Percentiles rank a stretch among this genome's conserved stretches.
phyloP scores from a whole-genome alignment of 768 basidiomycete species.

The Lanmaoa rubissima region DNA sequence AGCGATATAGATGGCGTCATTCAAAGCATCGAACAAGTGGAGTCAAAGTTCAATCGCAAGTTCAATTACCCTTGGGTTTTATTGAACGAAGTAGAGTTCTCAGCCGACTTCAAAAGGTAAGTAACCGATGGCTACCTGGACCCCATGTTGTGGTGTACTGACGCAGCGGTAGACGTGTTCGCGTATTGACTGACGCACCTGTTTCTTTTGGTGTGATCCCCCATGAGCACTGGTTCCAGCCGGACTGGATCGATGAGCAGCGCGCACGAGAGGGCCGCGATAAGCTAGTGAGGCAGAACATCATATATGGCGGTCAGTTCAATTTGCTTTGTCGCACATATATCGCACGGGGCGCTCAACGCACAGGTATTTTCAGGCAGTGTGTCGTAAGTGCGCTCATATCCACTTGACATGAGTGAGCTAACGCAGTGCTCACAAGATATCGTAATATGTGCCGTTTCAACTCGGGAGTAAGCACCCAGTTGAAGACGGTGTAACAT shows the following conservation, averaged over 20 bases:
- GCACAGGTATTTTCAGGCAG: conserved; percentile 34
- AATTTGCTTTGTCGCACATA: not conserved
- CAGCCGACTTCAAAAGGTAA: conserved; percentile 50
- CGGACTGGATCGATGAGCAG: conserved; percentile 69
- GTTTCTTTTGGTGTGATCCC: conserved; percentile 59
- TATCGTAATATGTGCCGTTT: conserved; percentile 81
- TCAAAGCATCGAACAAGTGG: conserved; percentile 51
- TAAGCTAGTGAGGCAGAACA: conserved; percentile 46
- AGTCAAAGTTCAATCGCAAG: conserved; percentile 56
- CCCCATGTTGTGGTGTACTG: not conserved
- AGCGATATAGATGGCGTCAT: conserved; percentile 45
- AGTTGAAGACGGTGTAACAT: not conserved
- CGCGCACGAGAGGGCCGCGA: conserved; percentile 51
- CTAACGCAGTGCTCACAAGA: conserved; percentile 18
- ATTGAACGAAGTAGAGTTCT: conserved; percentile 60
- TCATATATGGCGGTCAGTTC: conserved; percentile 49
- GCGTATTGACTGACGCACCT: conserved; percentile 39
- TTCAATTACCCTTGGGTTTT: conserved; percentile 63
- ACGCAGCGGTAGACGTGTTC: conserved; percentile 32
- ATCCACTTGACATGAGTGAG: not conserved
- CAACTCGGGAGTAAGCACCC: conserved; percentile 57
- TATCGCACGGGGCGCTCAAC: not conserved
- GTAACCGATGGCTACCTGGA: not conserved
- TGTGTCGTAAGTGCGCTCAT: conserved; percentile 36
- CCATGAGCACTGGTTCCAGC: conserved; percentile 65